Conservation (phyloP, 192 early-diverging fungal genomes). For the Chytriomyces sp. region DNA sequence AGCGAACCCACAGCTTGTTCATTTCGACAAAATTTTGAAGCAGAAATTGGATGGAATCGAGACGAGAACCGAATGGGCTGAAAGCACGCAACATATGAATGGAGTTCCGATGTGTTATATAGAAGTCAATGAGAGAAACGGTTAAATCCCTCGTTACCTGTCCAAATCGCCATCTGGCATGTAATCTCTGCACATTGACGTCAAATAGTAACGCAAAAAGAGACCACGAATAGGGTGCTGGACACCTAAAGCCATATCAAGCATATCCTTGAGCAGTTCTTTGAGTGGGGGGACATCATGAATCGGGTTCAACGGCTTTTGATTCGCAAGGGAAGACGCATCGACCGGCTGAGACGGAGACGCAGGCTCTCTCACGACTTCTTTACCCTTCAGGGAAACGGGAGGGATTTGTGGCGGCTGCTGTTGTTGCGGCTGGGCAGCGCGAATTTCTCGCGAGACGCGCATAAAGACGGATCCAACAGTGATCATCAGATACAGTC, state of each 20-base stretch:
- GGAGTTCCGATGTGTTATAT: background rate
- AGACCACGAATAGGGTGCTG: conserved; percentile 98
- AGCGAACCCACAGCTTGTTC: conserved; percentile 99
- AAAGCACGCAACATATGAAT: conserved; percentile 6
- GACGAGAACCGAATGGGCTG: conserved; percentile 81
- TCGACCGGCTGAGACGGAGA: background rate
- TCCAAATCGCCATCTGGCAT: conserved; percentile 75
- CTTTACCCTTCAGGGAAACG: conserved; percentile 6
- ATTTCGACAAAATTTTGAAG: conserved; percentile 99
- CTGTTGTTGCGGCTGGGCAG: background rate
- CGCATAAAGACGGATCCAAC: conserved; percentile 97
- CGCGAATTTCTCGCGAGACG: conserved; percentile 61
- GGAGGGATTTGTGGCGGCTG: background rate
- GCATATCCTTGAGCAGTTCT: conserved; percentile 98
- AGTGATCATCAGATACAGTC: conserved; percentile 99
- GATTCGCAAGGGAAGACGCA: background rate
- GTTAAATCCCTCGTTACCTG: conserved; percentile 34
- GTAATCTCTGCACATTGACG: conserved; percentile 93
- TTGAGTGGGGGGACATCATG: conserved; percentile 84
- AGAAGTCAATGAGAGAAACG: background rate
- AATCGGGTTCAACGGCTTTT: conserved; percentile 31
- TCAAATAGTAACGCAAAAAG: conserved; percentile 95
- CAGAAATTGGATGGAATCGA: conserved; percentile 95
- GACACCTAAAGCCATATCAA: conserved; percentile 98
- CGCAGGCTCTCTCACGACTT: conserved; percentile 17